Percentiles rank a stretch among this genome's conserved stretches.
phyloP scores from a whole-genome alignment of 1,139 yeast species.

The Zygosaccharomyces pseudobailii region DNA sequence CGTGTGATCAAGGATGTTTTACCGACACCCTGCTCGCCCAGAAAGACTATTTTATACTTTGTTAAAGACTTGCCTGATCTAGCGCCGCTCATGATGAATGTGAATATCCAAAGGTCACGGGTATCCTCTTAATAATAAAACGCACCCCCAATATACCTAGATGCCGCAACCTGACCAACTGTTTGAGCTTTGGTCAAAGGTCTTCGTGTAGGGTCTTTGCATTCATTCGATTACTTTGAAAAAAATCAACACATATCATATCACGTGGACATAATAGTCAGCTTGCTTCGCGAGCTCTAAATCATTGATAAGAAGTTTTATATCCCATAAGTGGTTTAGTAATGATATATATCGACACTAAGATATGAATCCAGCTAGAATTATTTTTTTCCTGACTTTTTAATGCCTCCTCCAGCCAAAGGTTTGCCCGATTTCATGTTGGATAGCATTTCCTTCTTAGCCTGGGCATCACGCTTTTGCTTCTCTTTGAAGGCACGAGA shows the following conservation, averaged over 20 bases:
- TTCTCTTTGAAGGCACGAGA: conserved; percentile 87
- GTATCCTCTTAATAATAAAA: not conserved
- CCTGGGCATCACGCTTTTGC: conserved; percentile 92
- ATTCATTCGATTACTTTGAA: not conserved
- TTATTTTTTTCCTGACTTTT: conserved; percentile 73
- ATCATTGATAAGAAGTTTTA: not conserved
- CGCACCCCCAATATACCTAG: not conserved
- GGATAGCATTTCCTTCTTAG: conserved; percentile 83
- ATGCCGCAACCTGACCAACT: not conserved
- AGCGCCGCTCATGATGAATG: conserved; percentile 18
- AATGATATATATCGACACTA: not conserved
- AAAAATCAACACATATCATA: not conserved
- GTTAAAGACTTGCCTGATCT: conserved; percentile 41
- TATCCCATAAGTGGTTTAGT: not conserved
- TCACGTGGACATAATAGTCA: not conserved
- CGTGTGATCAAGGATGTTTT: conserved; percentile 92
- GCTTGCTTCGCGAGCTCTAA: not conserved
- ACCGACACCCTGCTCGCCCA: conserved; percentile 98
- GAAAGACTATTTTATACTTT: conserved; percentile 84
- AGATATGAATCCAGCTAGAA: not conserved
- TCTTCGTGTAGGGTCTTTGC: not conserved
- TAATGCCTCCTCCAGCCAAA: conserved; percentile 87
- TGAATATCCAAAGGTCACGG: not conserved
- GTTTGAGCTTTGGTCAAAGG: not conserved
- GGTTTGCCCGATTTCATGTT: conserved; percentile 91